Base-by-base conservation (phyloP, 768 basidiomycete species). In the Rhizopogon salebrosus region DNA sequence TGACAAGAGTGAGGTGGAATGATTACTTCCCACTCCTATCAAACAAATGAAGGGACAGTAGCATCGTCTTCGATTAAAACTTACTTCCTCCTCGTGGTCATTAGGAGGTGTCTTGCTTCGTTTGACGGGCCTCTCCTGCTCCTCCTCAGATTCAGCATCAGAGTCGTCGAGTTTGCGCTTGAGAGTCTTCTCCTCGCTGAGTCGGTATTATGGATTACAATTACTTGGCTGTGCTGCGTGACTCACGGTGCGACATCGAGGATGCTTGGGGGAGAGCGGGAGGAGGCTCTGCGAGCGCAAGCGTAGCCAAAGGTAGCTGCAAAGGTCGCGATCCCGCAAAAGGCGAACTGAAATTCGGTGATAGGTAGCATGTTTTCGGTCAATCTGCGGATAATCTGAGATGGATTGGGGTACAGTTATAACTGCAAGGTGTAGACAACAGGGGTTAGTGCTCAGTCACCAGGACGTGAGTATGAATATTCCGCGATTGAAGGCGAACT, bases 281-380 rank as follows among this genome's bases (percentile, higher is more conserved):
- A 41, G 29, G 50, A 57, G 9, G 64, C 66, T 52, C 75, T 76
- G 48, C 80, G 77, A 20, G 76, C 68, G 55, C 73, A 82, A 3
- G 80, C 78, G 57, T 83, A 84, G 46, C 82, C 79, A 23, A 83
- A 74, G 13, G 78, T 79, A 7, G 80, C 82, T 50, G 82, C 80
- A 57, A 83, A 75, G 14, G 81, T 82, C 27, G 82, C 80, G 52
- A 84, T 70, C 55, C 80, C 78, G 48, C 75, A 78, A 51, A 80
- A 74, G 26, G 80, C 75, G 54, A 80, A 71, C 65, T 77, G 80
- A 62, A 81, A 71, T 55, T 83, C 82, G 49, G 69, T 69, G 14
- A 76, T 71, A 48, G 79, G 77, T 55, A 82, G 65, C 77, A 80
- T 82, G 52, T 56, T 46, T 34, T 14, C n/a, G n/a, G 29, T 31